phyloP scores from a whole-genome alignment of 768 basidiomycete species.

The Trametes cinnabarina region DNA sequence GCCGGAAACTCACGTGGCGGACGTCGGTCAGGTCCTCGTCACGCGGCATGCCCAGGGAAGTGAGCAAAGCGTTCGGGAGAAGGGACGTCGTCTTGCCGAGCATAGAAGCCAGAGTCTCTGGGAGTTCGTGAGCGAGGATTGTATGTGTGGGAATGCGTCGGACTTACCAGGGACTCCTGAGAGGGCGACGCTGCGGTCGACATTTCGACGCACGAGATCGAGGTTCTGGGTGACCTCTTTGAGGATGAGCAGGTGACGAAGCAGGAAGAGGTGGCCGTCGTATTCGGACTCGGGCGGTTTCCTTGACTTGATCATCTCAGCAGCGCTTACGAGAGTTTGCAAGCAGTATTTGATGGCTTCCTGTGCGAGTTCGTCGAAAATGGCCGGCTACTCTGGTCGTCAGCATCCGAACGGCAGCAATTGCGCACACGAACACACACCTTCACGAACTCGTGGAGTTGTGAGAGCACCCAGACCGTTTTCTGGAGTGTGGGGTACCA shows the following conservation, averaged over 20 bases:
- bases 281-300: conserved; percentile 44
- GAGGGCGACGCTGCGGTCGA: conserved; percentile 42
- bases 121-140: conserved; percentile 6
- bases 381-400: conserved; percentile 64
- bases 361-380: conserved; percentile 95
- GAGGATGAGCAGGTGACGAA: conserved; percentile 84
- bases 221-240: conserved; percentile 86
- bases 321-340: conserved; percentile 72
- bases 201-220: conserved; percentile 53
- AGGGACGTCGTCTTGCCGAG: conserved; percentile 55
- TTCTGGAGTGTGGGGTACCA: conserved; percentile 92
- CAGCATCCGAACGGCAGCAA: neutral
- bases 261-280: conserved; percentile 84
- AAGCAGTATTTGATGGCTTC: conserved; percentile 85
- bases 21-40: conserved; percentile 68
- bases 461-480: conserved; percentile 88
- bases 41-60: conserved; percentile 63
- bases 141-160: conserved; percentile 7
- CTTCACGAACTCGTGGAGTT: conserved; percentile 90
- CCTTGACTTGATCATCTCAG: conserved; percentile 58
- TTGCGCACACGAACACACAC: conserved; percentile 40
- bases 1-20: conserved; percentile 52
- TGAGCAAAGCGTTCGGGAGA: conserved; percentile 71
- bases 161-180: conserved; percentile 58
- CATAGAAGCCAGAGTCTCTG: conserved; percentile 59